A percentile compares a stretch with the other conserved stretches of the same genome.
phyloP scores from a whole-genome alignment of 495 filamentous ascomycete genomes.

The Daldinia grandis region DNA sequence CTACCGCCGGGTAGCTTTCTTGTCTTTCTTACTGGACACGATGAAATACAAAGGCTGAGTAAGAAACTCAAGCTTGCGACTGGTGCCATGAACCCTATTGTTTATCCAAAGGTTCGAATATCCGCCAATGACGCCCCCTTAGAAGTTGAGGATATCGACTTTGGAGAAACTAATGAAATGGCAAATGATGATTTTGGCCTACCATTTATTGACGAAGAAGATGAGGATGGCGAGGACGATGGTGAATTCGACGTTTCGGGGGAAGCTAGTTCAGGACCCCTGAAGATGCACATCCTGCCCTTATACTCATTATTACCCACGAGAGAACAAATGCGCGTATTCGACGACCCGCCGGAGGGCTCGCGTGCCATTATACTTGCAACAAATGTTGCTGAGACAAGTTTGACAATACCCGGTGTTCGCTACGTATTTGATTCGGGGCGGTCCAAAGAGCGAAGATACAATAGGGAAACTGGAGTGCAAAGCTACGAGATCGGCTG shows the following conservation, averaged over 20 bases:
- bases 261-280: conserved; percentile 58
- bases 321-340: conserved; percentile 91
- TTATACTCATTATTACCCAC: conserved; percentile 95
- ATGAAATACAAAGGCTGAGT: conserved; percentile 82
- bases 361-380: conserved; percentile 89
- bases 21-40: conserved; percentile 94
- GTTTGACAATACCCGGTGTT: conserved; percentile 94
- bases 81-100: conserved; percentile 57
- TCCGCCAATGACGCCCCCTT: conserved; percentile 80
- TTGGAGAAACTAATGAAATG: conserved; percentile 67
- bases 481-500: conserved; percentile 95
- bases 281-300: conserved; percentile 82
- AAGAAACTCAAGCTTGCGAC: conserved; percentile 81
- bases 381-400: conserved; percentile 97
- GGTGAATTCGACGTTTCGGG: conserved; percentile 67
- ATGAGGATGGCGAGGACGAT: conserved; percentile 62
- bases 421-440: conserved; percentile 96
- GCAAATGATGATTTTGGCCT: conserved; percentile 50
- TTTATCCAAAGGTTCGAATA: conserved; percentile 73
- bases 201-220: conserved; percentile 56
- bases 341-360: conserved; percentile 83
- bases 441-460: conserved; percentile 88
- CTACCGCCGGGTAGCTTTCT: conserved; percentile 92
- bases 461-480: conserved; percentile 83
- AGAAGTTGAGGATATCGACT: conserved; percentile 87